Evolutionary conservation across 345 rosid genomes (phyloP).

Genomic region (Limnanthes douglasii): DNA sequence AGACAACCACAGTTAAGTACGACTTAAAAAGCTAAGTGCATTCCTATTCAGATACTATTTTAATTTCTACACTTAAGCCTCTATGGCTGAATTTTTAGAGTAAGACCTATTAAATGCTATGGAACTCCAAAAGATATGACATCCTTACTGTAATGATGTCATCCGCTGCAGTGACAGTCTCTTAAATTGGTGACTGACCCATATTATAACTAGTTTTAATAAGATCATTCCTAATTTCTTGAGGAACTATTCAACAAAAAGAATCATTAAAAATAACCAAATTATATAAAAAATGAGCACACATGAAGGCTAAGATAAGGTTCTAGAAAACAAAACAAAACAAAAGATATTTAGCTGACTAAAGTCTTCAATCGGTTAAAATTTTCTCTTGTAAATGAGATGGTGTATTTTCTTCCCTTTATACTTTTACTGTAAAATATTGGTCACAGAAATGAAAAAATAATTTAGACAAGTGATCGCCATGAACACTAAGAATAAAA

Average conservation of each 20-base stretch:
- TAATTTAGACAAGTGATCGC: background rate
- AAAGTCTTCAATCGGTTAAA: constrained; percentile 61
- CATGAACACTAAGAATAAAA: background rate
- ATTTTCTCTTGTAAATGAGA: constrained; percentile 70
- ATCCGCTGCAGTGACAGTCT: constrained; percentile 66
- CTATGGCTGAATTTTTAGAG: too few relatives aligned
- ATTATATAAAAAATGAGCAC: background rate
- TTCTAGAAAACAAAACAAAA: background rate
- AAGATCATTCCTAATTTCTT: constrained; percentile 61
- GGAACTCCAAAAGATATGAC: background rate
- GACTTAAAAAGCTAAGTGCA: too few relatives aligned
- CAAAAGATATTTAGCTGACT: constrained; percentile 52
- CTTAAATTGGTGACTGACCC: constrained; percentile 63
- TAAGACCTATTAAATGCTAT: too few relatives aligned
- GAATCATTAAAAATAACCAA: background rate
- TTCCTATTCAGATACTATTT: too few relatives aligned
- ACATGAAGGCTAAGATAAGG: constrained; percentile 1
- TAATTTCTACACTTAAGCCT: too few relatives aligned
- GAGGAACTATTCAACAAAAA: constrained; percentile 45
- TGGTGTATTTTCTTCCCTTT: constrained; percentile 95
- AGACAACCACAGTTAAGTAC: too few relatives aligned
- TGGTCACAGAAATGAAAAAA: background rate
- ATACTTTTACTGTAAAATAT: constrained; percentile 50
- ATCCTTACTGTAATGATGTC: constrained; percentile 72
- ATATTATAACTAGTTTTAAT: constrained; percentile 76